phyloP scores from a whole-genome alignment of 805 yeast genomes.

The Nakazawaea siamensis region DNA sequence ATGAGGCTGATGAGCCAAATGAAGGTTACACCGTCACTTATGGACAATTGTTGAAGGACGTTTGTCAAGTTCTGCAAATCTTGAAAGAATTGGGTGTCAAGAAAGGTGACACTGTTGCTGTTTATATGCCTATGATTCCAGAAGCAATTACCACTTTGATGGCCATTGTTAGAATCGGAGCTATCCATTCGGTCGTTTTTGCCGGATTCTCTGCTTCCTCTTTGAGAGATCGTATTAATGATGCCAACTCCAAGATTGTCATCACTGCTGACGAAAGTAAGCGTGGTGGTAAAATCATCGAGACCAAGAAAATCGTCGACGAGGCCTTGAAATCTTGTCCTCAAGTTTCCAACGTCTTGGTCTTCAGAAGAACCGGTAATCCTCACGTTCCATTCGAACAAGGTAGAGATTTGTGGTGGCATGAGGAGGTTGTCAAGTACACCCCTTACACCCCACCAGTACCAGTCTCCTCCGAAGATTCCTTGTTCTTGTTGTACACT shows the following conservation, averaged over 20 bases:
- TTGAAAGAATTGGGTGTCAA: conserved; percentile 57
- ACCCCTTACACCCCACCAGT: conserved; percentile 67
- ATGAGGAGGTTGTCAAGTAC: conserved; percentile 57
- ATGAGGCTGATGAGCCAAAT: conserved; percentile 75
- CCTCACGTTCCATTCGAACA: conserved; percentile 37
- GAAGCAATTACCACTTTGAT: conserved; percentile 69
- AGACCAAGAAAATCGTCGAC: conserved; percentile 76
- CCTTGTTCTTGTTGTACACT: conserved; percentile 72
- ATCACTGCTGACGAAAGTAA: conserved; percentile 77
- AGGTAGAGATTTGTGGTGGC: conserved; percentile 73
- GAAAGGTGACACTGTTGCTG: conserved; percentile 83
- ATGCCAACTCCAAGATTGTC: conserved; percentile 64
- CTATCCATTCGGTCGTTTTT: conserved; percentile 77
- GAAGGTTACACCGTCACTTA: conserved; percentile 57
- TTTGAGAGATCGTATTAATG: conserved; percentile 60
- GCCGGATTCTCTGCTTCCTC: conserved; percentile 79
- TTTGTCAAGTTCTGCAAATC: conserved; percentile 64
- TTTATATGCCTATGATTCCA: conserved; percentile 81
- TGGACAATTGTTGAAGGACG: conserved; percentile 64
- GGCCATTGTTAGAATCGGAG: conserved; percentile 77
- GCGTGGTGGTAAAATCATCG: conserved; percentile 76
- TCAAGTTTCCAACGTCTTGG: conserved; percentile 59
- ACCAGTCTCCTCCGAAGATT: conserved; percentile 74
- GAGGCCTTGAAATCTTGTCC: conserved; percentile 67
- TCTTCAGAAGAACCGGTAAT: conserved; percentile 67